These are phyloP conservation scores for Trichophyton mentagrophytes DNA, from an alignment of 2,329 filamentous ascomycete species.

Conservation along the genomic window DNA sequence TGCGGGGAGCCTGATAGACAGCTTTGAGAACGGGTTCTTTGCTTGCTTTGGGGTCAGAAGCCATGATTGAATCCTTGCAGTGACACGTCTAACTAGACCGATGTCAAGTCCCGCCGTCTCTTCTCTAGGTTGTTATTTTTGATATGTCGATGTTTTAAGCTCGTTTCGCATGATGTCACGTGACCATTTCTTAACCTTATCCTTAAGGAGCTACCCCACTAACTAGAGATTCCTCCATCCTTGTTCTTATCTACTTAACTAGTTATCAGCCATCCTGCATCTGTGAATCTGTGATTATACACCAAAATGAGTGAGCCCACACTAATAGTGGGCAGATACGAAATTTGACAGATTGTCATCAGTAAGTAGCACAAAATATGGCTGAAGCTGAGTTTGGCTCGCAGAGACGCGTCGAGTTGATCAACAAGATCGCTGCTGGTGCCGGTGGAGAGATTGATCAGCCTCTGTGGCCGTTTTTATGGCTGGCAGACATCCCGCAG, in stretches of 20 bases:
- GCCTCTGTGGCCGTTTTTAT: not conserved
- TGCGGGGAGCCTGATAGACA: conserved; percentile 17
- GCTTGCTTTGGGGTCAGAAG: conserved; percentile 10
- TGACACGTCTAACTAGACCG: no score
- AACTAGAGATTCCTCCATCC: no score
- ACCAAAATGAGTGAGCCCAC: no score
- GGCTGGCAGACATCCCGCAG: not conserved
- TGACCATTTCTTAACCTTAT: not conserved
- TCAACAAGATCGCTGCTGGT: not conserved
- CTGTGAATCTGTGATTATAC: no score
- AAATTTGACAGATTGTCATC: no score
- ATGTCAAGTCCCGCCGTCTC: no score
- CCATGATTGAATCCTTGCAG: conserved; percentile 6
- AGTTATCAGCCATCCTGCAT: no score
- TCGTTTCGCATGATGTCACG: not conserved
- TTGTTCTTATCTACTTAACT: no score
- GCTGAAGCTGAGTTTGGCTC: not conserved
- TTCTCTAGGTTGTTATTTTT: no score
- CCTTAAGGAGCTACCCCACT: no score
- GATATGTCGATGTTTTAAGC: not conserved
- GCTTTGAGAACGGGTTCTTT: conserved; percentile 14
- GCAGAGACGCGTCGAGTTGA: not conserved
- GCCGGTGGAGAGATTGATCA: not conserved
- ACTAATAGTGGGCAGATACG: no score
- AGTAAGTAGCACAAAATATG: no score